Evolutionary conservation across 2,329 filamentous ascomycete genomes (phyloP), one percentile per base, ranked within the genome.

Genomic region (Pseudocercospora fuligena): DNA sequence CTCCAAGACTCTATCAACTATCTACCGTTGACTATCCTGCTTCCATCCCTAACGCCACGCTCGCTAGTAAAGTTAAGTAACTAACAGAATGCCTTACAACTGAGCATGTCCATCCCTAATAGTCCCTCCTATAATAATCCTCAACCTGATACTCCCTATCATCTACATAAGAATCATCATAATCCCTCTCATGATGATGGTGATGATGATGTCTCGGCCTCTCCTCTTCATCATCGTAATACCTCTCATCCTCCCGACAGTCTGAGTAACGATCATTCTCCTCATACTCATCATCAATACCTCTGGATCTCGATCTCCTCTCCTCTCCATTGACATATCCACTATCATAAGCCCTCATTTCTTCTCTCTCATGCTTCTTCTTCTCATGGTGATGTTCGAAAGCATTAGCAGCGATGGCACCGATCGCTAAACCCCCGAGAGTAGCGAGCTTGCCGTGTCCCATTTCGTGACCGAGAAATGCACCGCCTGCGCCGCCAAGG

Each of bases 361-460:
- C n/a, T 14, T 56, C 51, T 12, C 23, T 12, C 36, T 63, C 61
- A n/a, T 46, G 31, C 61, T 63, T 63, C 61, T 63, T 63, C 61
- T 59, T 63, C 53, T 63, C 43, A 31, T 63, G 61, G 46, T 63
- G 61, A 29, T 63, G 61, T 53, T 63, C 61, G 11, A 46, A 49
- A 23, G 31, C 40, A 33, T 63, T 58, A 6, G 61, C 53, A n/a
- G 53, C 61, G n/a, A 63, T 63, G 19, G 61, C 61, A 8, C 61
- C 61, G 8, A 49, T 53, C 1, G 61, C 61, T 3, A 63, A 25
- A 8, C 61, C 61, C 1, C 61, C 53, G 0, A 63, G 51, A 16
- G 61, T 63, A 9, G 61, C 61, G 19, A 63, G 19, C 33, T 63
- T 59, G 19, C 61, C 51, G 25, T 63, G 61, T 3, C 61, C 61